Conservation (phyloP, 495 filamentous ascomycete genomes). For the Cenococcum geophilum region DNA sequence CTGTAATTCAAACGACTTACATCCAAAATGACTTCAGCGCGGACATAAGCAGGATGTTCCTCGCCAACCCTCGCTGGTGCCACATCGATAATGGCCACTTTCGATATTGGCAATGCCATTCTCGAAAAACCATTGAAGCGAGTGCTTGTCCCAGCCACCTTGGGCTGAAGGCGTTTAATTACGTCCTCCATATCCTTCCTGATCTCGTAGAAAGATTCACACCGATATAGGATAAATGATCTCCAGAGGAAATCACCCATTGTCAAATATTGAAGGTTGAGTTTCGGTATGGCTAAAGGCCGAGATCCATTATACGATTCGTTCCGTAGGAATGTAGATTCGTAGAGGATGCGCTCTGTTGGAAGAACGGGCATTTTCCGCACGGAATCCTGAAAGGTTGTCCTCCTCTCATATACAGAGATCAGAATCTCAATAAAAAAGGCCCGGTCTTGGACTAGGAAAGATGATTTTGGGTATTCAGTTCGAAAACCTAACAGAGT, state of each 20-base stretch:
- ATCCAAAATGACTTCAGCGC: constrained; percentile 85
- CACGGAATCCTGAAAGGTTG: constrained; percentile 76
- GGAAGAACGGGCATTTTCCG: constrained; percentile 67
- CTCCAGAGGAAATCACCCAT: constrained; percentile 95
- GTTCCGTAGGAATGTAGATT: constrained; percentile 72
- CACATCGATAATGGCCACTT: constrained; percentile 82
- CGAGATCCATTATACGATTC: constrained; percentile 84
- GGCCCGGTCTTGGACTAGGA: constrained; percentile 54
- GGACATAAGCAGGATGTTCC: constrained; percentile 73
- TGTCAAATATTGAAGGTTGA: constrained; percentile 93
- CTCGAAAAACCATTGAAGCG: constrained; percentile 80
- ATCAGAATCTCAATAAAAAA: constrained; percentile 73
- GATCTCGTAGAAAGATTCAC: constrained; percentile 91
- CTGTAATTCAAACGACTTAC: constrained; percentile 67
- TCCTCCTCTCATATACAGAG: constrained; percentile 68
- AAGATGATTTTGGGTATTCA: constrained; percentile 64
- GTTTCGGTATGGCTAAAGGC: constrained; percentile 85
- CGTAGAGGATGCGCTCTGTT: constrained; percentile 77
- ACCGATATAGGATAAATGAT: constrained; percentile 79
- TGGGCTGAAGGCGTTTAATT: constrained; percentile 72
- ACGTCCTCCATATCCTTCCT: constrained; percentile 81
- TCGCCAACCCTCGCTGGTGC: constrained; percentile 80
- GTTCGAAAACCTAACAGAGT: constrained; percentile 69
- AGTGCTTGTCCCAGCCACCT: constrained; percentile 54
- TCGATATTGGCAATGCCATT: constrained; percentile 83